These are phyloP conservation scores for Candida insectorum DNA, from an alignment of 805 yeast species.

Conservation along the genomic window DNA sequence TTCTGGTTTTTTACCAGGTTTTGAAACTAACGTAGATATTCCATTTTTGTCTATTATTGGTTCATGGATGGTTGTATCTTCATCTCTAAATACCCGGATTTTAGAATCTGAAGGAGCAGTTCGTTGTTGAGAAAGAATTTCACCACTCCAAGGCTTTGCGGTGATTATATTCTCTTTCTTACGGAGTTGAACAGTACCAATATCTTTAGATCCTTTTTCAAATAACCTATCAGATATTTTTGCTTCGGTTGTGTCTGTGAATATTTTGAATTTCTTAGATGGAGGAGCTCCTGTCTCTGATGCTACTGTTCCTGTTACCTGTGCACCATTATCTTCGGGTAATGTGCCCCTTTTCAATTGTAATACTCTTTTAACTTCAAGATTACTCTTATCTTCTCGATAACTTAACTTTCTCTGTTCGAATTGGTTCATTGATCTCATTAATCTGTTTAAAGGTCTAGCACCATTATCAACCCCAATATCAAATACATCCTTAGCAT, in stretches of 20 bases:
- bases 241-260: slow-evolving; percentile 26
- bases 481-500: slow-evolving; percentile 58
- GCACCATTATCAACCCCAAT: slow-evolving; percentile 61
- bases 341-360: slow-evolving; percentile 35
- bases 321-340: too few relatives aligned
- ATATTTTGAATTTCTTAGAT: slow-evolving; percentile 27
- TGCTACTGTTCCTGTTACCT: too few relatives aligned
- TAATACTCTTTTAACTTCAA: slow-evolving; percentile 17
- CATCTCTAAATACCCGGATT: slow-evolving; percentile 21
- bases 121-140: too few relatives aligned
- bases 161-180: slow-evolving; percentile 61
- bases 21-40: slow-evolving; percentile 45
- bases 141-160: slow-evolving; percentile 62
- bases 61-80: slow-evolving; percentile 6
- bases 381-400: slow-evolving; percentile 8
- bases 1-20: slow-evolving; percentile 60
- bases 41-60: slow-evolving; percentile 7
- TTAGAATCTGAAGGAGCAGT: too few relatives aligned
- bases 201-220: slow-evolving; percentile 33
- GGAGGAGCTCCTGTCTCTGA: slow-evolving; percentile 1
- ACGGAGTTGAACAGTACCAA: slow-evolving; percentile 48
- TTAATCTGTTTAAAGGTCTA: slow-evolving; percentile 50
- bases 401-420: slow-evolving; percentile 29
- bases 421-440: slow-evolving; percentile 33
- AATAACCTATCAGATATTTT: slow-evolving; percentile 22